phyloP scores from a whole-genome alignment of 345 rosid genomes.

The Populus pruinosa region DNA sequence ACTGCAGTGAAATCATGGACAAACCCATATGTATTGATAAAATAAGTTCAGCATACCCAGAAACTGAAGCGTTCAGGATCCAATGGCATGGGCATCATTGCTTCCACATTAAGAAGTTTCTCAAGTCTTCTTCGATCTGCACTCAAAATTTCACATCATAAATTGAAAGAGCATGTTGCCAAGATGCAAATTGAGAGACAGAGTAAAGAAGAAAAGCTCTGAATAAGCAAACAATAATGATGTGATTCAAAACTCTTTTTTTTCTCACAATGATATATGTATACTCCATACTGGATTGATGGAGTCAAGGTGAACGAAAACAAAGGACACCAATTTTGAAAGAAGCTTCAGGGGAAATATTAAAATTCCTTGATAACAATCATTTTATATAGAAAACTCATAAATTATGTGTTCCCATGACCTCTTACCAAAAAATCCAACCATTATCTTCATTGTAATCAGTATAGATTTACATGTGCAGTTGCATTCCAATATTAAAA shows the following conservation, averaged over 20 bases:
- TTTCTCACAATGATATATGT: no score
- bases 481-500: no score
- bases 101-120: slow-evolving; percentile 55
- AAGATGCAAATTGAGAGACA: background rate
- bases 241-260: background rate
- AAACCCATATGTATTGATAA: background rate
- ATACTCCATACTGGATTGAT: background rate
- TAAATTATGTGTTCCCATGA: background rate
- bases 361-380: background rate
- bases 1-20: background rate
- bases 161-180: slow-evolving; percentile 7
- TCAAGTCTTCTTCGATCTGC: slow-evolving; percentile 72
- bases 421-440: background rate
- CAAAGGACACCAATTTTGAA: background rate
- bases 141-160: slow-evolving; percentile 1
- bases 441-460: no score
- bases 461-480: no score
- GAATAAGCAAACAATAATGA: slow-evolving; percentile 1
- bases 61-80: slow-evolving; percentile 93
- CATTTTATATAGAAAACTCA: background rate
- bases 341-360: background rate
- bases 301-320: background rate
- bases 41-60: slow-evolving; percentile 56
- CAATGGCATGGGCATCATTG: slow-evolving; percentile 69
- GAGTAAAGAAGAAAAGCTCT: background rate